These are phyloP conservation scores for Daldinia eschscholtzii DNA, from an alignment of 2,329 filamentous ascomycete species.

Conservation along the genomic window DNA sequence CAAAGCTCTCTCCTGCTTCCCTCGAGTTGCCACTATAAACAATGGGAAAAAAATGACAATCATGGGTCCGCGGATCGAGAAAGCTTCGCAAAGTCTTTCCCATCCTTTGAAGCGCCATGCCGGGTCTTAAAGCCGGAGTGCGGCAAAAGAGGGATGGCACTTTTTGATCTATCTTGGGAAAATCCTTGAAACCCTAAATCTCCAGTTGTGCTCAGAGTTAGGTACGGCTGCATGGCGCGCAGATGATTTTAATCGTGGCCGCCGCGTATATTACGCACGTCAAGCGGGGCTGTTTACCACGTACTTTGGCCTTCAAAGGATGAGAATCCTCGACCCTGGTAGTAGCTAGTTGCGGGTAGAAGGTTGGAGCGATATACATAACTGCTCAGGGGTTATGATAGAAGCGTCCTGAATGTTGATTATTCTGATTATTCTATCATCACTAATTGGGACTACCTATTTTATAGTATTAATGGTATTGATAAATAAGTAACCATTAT, in stretches of 20 bases:
- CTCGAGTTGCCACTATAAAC: background rate
- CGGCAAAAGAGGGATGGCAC: conserved; percentile 9
- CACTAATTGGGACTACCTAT: background rate
- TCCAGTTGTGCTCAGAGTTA: conserved; percentile 2
- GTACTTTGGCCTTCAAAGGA: conserved; percentile 22
- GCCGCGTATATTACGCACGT: conserved; percentile 18
- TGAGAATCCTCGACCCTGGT: conserved; percentile 26
- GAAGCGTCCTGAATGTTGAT: background rate
- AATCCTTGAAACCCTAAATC: conserved; percentile 11
- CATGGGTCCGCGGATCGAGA: conserved; percentile 7
- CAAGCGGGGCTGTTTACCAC: conserved; percentile 17
- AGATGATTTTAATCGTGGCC: conserved; percentile 9
- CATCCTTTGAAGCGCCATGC: conserved; percentile 5
- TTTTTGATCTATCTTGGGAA: conserved; percentile 13
- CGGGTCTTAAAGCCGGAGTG: conserved; percentile 18
- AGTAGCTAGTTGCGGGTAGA: conserved; percentile 13
- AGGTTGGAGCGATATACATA: conserved; percentile 6
- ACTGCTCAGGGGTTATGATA: conserved; percentile 9
- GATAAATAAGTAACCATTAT: too few species aligned
- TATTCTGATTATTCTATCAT: background rate
- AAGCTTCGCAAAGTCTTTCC: conserved; percentile 17
- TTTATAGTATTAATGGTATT: background rate
- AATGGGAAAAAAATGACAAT: background rate
- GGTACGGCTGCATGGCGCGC: conserved; percentile 18
- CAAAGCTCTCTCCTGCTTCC: background rate